Percentiles rank a stretch among this genome's conserved stretches.
Conservation (phyloP, 2,329 filamentous ascomycete genomes). For the Scedosporium minutisporum region DNA sequence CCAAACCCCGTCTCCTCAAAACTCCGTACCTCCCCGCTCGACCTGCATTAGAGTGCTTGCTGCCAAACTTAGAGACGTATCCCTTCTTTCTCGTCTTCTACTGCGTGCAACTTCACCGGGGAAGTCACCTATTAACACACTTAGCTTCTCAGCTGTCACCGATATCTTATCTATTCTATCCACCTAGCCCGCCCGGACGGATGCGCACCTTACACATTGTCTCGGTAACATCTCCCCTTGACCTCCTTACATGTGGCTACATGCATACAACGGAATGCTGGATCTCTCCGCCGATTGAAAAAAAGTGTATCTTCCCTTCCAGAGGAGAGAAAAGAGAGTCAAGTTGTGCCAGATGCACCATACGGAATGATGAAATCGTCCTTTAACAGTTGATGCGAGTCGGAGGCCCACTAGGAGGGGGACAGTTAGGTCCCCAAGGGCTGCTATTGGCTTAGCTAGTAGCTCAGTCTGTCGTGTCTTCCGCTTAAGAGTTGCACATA, state of each 20-base stretch:
- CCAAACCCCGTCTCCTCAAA: neutral
- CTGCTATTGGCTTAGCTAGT: neutral
- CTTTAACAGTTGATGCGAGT: neutral
- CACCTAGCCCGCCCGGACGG: neutral
- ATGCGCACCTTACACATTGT: neutral
- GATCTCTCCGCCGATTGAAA: neutral
- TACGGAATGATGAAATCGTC: neutral
- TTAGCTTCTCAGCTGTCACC: neutral
- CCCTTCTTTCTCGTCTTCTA: neutral
- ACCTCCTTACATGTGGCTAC: neutral
- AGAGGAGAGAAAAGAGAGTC: neutral
- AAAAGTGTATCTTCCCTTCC: neutral
- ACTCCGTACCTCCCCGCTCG: neutral
- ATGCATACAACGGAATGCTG: neutral
- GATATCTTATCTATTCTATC: neutral
- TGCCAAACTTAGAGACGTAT: neutral
- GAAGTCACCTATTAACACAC: neutral
- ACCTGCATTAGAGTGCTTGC: neutral
- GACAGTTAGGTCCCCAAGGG: neutral
- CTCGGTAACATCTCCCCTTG: neutral
- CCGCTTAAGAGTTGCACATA: neutral
- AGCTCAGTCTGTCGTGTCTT: neutral
- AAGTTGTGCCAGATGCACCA: slow-evolving; percentile 2
- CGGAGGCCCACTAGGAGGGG: neutral
- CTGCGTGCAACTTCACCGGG: neutral